Evolutionary conservation across 768 basidiomycete genomes (phyloP).

Genomic region (Kwoniella sp.): DNA sequence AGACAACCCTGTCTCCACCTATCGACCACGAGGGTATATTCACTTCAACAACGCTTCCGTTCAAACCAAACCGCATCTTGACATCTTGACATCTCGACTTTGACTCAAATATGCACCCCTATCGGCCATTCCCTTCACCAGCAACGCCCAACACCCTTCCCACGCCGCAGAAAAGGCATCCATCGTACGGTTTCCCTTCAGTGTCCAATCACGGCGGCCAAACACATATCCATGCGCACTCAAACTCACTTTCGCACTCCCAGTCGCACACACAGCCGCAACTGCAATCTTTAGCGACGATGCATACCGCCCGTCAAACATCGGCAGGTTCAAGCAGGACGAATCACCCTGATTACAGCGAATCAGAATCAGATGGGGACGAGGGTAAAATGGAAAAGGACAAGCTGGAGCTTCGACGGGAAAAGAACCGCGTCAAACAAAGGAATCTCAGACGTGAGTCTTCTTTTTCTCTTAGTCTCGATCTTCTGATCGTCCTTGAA

Average conservation of each 20-base stretch:
- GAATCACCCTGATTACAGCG: conserved; percentile 18
- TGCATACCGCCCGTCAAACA: neutral
- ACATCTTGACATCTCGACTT: neutral
- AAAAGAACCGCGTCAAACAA: conserved; percentile 48
- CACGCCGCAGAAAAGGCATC: conserved; percentile 5
- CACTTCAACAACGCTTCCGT: no score
- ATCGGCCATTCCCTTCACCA: conserved; percentile 15
- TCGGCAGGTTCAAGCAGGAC: conserved; percentile 9
- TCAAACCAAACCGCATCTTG: neutral
- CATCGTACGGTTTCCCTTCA: conserved; percentile 15
- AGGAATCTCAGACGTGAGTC: conserved; percentile 41
- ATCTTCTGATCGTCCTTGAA: neutral
- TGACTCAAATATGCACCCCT: conserved; percentile 10
- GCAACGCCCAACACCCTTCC: conserved; percentile 13
- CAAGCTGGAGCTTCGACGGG: conserved; percentile 38
- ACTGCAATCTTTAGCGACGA: neutral
- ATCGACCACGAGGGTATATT: no score
- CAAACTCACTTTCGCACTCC: neutral
- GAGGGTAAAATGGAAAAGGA: conserved; percentile 29
- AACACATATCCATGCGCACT: neutral
- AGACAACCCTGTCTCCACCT: no score
- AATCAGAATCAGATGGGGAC: conserved; percentile 20
- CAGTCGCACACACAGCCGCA: neutral
- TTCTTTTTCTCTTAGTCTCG: neutral
- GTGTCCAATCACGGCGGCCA: neutral